These are phyloP conservation scores for Umbilicus rupestris DNA, from an alignment of 164 flowering plant species.

Conservation along the genomic window DNA sequence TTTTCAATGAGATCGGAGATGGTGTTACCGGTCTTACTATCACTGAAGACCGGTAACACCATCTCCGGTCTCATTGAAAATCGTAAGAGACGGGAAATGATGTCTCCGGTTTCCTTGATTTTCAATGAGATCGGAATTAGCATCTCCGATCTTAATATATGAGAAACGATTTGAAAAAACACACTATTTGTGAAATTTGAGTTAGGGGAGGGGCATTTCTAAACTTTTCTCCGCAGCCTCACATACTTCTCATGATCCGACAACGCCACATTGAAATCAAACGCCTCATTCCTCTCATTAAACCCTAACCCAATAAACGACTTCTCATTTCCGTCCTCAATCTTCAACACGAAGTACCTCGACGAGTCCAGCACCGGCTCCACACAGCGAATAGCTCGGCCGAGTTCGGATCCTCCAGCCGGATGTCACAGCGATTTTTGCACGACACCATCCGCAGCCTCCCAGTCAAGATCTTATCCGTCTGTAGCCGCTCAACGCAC, in stretches of 20 bases:
- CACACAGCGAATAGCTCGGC: constrained; percentile 91
- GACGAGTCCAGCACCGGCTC: constrained; percentile 94
- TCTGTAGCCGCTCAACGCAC: constrained; percentile 98
- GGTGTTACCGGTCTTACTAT: too few relatives aligned
- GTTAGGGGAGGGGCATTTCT: too few relatives aligned
- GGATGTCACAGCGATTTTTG: constrained; percentile 82
- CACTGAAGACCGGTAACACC: too few relatives aligned
- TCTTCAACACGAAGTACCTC: constrained; percentile 84
- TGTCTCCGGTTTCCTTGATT: too few relatives aligned
- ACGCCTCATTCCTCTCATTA: constrained; percentile 88
- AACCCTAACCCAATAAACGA: constrained; percentile 94
- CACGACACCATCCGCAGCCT: constrained; percentile 89
- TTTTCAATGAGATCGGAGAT: too few relatives aligned
- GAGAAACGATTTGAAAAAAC: too few relatives aligned
- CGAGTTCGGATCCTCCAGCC: constrained; percentile 84
- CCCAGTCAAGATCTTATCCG: constrained; percentile 98
- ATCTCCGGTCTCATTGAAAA: too few relatives aligned
- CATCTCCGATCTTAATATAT: too few relatives aligned
- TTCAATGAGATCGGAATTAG: too few relatives aligned
- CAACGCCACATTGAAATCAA: constrained; percentile 99
- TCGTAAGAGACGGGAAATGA: too few relatives aligned
- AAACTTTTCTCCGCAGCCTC: too few relatives aligned
- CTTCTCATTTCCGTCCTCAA: constrained; percentile 91
- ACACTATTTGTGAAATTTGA: too few relatives aligned
- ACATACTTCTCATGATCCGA: constrained; percentile 97